Conservation (phyloP, 2,329 filamentous ascomycete species). For the Scolecobasidium constrictum region DNA sequence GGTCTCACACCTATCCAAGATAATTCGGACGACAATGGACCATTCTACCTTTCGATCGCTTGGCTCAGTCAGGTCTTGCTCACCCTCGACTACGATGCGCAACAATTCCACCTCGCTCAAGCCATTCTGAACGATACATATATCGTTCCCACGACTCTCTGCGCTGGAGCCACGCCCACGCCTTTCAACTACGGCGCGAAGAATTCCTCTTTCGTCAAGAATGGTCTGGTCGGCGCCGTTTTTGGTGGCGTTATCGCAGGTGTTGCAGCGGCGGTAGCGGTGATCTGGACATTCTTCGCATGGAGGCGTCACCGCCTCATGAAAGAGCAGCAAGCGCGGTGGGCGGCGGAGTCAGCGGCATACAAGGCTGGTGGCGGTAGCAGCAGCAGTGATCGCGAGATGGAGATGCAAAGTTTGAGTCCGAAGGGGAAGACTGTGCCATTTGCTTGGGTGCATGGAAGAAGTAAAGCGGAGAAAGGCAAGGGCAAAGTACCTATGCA, state of each 20-base stretch:
- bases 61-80: conserved; percentile 34
- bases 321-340: conserved; percentile 4
- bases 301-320: not conserved
- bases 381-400: no score
- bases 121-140: conserved; percentile 27
- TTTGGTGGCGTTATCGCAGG: conserved; percentile 27
- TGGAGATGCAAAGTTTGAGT: no score
- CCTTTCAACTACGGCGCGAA: conserved; percentile 20
- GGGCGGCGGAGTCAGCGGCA: conserved; percentile 5
- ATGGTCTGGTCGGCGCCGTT: conserved; percentile 27
- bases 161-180: conserved; percentile 24
- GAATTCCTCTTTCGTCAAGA: conserved; percentile 19
- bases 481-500: no score
- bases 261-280: conserved; percentile 16
- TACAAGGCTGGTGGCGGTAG: no score
- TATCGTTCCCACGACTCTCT: conserved; percentile 31
- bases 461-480: no score
- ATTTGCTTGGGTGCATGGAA: no score
- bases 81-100: conserved; percentile 30
- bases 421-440: no score
- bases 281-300: not conserved
- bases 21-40: conserved; percentile 15
- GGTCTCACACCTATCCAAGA: conserved; percentile 17
- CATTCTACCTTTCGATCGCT: conserved; percentile 28
- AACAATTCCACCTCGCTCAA: conserved; percentile 29